Conservation (phyloP, 1,284 basidiomycete genomes). For the Ustilago nuda region DNA sequence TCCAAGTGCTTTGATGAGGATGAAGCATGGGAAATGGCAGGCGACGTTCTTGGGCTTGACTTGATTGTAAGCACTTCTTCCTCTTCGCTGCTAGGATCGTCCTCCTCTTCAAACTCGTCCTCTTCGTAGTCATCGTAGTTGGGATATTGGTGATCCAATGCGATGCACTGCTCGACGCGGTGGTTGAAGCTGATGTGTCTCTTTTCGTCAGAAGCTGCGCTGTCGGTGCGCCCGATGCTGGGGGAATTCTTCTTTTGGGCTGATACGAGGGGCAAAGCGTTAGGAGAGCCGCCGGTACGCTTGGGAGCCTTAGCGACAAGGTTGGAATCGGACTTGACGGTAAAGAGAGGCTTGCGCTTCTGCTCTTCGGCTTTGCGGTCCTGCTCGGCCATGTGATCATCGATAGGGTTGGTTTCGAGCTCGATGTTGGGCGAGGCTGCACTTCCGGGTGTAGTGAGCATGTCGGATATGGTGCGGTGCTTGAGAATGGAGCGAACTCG, state of each 20-base stretch:
- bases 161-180: conserved; percentile 96
- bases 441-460: conserved; percentile 75
- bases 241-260: conserved; percentile 40
- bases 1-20: conserved; percentile 34
- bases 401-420: conserved; percentile 48
- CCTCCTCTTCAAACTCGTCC: conserved; percentile 70
- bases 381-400: conserved; percentile 55
- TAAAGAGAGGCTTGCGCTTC: conserved; percentile 42
- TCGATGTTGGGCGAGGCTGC: conserved; percentile 73
- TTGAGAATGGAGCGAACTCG: conserved; percentile 89
- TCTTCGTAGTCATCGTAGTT: conserved; percentile 64
- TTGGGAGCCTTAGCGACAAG: conserved; percentile 39
- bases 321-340: conserved; percentile 60
- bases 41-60: conserved; percentile 50
- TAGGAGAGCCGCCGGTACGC: conserved; percentile 46
- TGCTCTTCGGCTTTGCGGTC: conserved; percentile 35
- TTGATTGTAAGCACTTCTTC: conserved; percentile 70
- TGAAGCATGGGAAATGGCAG: conserved; percentile 46
- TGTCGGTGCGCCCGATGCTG: conserved; percentile 40
- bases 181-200: conserved; percentile 97
- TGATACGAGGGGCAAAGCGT: conserved; percentile 37
- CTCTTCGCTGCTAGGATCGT: conserved; percentile 72
- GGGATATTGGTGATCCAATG: conserved; percentile 74
- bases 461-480: conserved; percentile 90
- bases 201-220: conserved; percentile 69